Conservation (phyloP, 257 asterid species). For the Solanum ahanhuiri region DNA sequence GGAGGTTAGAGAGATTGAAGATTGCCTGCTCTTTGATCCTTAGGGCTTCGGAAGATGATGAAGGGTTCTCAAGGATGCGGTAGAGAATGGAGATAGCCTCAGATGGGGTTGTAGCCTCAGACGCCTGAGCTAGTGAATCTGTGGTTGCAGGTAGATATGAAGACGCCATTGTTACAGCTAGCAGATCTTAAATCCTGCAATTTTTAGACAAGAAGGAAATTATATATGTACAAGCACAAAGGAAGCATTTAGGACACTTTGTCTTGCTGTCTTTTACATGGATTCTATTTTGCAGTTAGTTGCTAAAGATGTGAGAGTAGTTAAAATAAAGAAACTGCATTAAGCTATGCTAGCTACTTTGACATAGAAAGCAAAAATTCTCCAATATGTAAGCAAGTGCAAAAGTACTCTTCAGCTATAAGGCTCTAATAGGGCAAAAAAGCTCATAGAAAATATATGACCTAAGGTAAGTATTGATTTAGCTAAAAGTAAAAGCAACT, state of each 20-base stretch:
- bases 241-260: background rate
- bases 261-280: background rate
- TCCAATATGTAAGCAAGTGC: background rate
- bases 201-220: background rate
- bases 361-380: background rate
- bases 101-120: slow-evolving; percentile 26
- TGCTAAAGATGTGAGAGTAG: background rate
- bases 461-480: background rate
- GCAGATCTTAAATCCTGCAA: slow-evolving; percentile 11
- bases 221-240: background rate
- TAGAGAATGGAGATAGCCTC: slow-evolving; percentile 29
- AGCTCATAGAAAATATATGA: background rate
- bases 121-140: slow-evolving; percentile 29
- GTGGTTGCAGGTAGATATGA: slow-evolving; percentile 26
- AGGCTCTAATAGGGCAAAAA: background rate
- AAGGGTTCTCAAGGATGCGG: slow-evolving; percentile 23
- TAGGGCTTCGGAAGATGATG: slow-evolving; percentile 31
- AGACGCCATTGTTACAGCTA: slow-evolving; percentile 18
- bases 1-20: slow-evolving; percentile 34
- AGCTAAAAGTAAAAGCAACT: background rate
- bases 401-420: background rate
- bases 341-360: background rate
- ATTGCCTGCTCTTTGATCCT: slow-evolving; percentile 37
- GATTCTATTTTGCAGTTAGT: background rate
- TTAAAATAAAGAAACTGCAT: background rate